phyloP scores from a whole-genome alignment of 106 monocot species.

The Xerophyta viscosa region DNA sequence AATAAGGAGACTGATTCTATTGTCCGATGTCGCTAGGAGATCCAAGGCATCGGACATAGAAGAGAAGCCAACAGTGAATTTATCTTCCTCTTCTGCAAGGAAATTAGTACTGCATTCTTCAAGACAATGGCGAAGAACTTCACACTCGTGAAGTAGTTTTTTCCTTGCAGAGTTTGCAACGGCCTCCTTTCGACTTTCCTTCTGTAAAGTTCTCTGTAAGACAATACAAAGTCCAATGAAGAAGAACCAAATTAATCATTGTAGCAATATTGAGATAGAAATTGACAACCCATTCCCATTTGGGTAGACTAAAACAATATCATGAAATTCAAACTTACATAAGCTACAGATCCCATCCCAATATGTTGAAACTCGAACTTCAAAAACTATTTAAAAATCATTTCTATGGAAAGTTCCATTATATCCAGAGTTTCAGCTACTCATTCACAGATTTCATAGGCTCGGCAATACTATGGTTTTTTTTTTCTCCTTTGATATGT shows the following conservation, averaged over 20 bases:
- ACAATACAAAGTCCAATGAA: neutral
- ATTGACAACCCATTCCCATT: too few species aligned
- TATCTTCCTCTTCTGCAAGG: constrained; percentile 53
- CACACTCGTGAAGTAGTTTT: constrained; percentile 59
- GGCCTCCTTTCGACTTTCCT: constrained; percentile 38
- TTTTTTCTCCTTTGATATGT: too few species aligned
- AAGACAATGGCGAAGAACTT: constrained; percentile 60
- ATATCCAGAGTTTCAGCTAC: too few species aligned
- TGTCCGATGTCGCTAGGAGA: constrained; percentile 74
- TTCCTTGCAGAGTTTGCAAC: constrained; percentile 27
- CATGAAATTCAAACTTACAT: too few species aligned
- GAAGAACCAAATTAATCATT: neutral
- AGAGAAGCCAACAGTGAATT: constrained; percentile 23
- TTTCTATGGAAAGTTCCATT: too few species aligned
- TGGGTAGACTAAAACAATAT: too few species aligned
- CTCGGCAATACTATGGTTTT: too few species aligned
- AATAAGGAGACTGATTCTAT: constrained; percentile 71
- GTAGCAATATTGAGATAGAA: too few species aligned
- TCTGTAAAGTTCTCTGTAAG: constrained; percentile 46
- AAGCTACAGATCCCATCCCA: too few species aligned
- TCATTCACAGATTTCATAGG: too few species aligned
- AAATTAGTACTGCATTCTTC: constrained; percentile 63
- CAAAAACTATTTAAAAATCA: too few species aligned
- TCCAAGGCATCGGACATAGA: constrained; percentile 60
- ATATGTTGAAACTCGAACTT: too few species aligned